These are phyloP conservation scores for Mixia osmundae DNA, from an alignment of 1,284 basidiomycete genomes.

Conservation along the genomic window DNA sequence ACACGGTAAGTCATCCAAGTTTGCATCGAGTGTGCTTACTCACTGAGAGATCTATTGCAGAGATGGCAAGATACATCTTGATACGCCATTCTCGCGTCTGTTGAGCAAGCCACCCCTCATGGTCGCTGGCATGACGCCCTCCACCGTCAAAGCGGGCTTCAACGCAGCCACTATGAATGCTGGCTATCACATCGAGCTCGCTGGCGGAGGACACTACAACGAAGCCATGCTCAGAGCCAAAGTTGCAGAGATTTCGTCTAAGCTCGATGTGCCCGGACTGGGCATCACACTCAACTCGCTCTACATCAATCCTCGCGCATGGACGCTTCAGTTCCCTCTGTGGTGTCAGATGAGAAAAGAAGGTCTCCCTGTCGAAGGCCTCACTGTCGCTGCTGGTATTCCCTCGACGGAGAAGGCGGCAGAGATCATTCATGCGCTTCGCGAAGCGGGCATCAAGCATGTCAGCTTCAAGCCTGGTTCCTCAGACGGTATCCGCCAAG, in stretches of 20 bases:
- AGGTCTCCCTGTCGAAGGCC: constrained; percentile 85
- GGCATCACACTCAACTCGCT: constrained; percentile 84
- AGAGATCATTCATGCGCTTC: constrained; percentile 64
- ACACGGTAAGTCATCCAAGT: too few species aligned
- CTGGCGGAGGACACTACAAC: constrained; percentile 94
- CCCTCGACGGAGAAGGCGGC: constrained; percentile 78
- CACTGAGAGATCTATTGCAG: constrained; percentile 30
- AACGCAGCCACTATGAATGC: constrained; percentile 77
- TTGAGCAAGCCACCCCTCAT: constrained; percentile 90
- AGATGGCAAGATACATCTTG: constrained; percentile 71
- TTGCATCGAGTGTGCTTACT: too few species aligned
- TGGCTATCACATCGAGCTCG: constrained; percentile 87
- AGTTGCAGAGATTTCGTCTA: constrained; percentile 62
- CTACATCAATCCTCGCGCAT: constrained; percentile 91
- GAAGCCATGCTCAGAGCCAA: constrained; percentile 64
- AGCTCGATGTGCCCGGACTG: constrained; percentile 50
- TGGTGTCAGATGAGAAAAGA: constrained; percentile 96
- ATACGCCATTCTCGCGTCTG: constrained; percentile 87
- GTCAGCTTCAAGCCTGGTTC: constrained; percentile 95
- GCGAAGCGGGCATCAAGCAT: constrained; percentile 54
- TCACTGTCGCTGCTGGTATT: constrained; percentile 91
- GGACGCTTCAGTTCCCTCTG: constrained; percentile 75
- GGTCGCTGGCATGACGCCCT: constrained; percentile 96
- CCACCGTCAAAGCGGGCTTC: constrained; percentile 76
- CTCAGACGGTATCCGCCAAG: constrained; percentile 87